phyloP scores from a whole-genome alignment of 176 grass and related monocot species.

The Avena atlantica region DNA sequence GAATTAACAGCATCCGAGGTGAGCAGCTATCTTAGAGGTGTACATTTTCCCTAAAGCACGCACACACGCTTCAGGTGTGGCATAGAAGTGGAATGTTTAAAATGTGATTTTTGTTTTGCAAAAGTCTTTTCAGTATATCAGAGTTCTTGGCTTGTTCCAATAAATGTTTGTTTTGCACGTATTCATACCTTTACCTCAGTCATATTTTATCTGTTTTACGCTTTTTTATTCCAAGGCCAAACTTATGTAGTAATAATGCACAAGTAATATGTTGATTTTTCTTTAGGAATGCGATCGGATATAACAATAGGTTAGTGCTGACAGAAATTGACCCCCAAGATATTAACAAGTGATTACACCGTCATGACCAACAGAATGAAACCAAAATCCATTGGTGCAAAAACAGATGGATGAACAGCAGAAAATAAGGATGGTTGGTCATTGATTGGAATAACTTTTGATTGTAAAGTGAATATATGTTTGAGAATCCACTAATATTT shows the following conservation, averaged over 20 bases:
- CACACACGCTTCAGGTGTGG: too few species aligned
- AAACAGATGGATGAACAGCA: background rate
- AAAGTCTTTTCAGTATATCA: background rate
- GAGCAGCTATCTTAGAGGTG: background rate
- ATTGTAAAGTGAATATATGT: too few species aligned
- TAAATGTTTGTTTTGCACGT: background rate
- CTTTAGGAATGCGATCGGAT: background rate
- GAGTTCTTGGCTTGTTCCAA: background rate
- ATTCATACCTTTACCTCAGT: background rate
- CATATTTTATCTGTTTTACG: background rate
- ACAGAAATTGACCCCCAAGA: background rate
- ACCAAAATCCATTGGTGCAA: background rate
- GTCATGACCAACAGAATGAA: background rate
- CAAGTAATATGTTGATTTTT: background rate
- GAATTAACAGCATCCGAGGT: background rate
- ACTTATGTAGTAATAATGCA: background rate
- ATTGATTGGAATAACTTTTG: too few species aligned
- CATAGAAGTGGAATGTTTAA: too few species aligned
- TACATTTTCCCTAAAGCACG: too few species aligned
- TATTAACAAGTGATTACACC: background rate
- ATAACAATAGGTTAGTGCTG: slow-evolving; percentile 2
- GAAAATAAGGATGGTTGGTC: background rate
- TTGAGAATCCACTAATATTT: background rate
- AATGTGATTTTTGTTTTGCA: too few species aligned
- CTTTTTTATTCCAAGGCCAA: background rate